Conservation (phyloP, 225 moss, liverwort and hornwort species). For the Climacium dendroides region DNA sequence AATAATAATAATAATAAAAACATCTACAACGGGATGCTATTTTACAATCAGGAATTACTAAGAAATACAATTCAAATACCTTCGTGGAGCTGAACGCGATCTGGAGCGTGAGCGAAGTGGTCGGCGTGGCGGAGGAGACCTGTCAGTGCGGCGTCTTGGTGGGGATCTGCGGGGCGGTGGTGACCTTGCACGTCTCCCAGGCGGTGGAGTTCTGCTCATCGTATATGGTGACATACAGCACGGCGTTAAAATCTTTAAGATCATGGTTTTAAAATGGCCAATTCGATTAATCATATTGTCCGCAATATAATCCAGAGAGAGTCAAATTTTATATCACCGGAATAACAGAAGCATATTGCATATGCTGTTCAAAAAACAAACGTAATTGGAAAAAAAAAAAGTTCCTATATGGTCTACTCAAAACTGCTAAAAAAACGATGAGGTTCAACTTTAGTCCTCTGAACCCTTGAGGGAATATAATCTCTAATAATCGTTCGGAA, state of each 20-base stretch:
- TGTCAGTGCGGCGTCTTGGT: slow-evolving; percentile 60
- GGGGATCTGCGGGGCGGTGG: slow-evolving; percentile 79
- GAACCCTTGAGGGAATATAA: background rate
- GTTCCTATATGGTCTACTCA: background rate
- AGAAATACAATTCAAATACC: slow-evolving; percentile 7
- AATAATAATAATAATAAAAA: background rate
- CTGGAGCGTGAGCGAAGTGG: slow-evolving; percentile 76
- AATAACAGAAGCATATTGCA: background rate
- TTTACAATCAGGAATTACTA: background rate
- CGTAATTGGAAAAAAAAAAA: background rate
- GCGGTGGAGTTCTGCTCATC: slow-evolving; percentile 53
- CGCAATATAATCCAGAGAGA: background rate
- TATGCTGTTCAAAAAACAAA: background rate
- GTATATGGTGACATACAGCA: background rate
- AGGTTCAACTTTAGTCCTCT: background rate
- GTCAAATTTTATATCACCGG: background rate
- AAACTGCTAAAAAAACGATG: background rate
- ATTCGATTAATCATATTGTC: background rate
- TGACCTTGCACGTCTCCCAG: slow-evolving; percentile 58
- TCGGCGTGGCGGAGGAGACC: slow-evolving; percentile 73
- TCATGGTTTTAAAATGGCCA: background rate
- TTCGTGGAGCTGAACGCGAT: slow-evolving; percentile 93
- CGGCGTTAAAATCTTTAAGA: background rate
- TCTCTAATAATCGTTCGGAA: background rate
- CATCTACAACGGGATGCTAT: background rate